A percentile compares a stretch with the other conserved stretches of the same genome.
These are phyloP conservation scores for Psilocybe cyanescens DNA, from an alignment of 768 basidiomycete species.

Conservation along the genomic window DNA sequence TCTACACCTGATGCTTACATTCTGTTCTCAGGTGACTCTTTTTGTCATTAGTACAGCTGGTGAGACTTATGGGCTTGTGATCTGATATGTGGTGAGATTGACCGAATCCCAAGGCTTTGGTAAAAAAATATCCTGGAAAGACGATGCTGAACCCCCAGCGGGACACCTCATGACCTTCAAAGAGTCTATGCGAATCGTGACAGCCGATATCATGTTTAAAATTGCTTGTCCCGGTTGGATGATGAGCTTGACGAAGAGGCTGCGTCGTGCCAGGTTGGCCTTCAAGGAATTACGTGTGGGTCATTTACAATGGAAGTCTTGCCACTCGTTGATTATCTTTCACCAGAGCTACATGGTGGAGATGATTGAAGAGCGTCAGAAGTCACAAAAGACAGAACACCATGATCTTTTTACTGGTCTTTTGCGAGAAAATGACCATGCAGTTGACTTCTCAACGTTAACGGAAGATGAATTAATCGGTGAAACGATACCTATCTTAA, in stretches of 20 bases:
- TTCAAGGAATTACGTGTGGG: constrained; percentile 48
- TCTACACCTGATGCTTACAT: too few relatives aligned
- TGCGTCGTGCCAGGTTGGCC: constrained; percentile 35
- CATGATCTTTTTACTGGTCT: constrained; percentile 58
- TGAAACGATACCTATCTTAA: constrained; percentile 6
- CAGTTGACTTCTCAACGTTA: constrained; percentile 35
- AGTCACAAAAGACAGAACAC: constrained; percentile 38
- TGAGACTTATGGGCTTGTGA: constrained; percentile 17
- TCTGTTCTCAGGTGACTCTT: constrained; percentile 47
- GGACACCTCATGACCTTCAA: constrained; percentile 54
- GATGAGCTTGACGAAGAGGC: constrained; percentile 35
- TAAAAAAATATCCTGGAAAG: constrained; percentile 50
- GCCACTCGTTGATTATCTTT: too few relatives aligned
- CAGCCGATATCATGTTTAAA: constrained; percentile 39
- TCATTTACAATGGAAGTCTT: background rate
- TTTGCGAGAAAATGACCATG: constrained; percentile 50
- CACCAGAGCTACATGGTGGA: constrained; percentile 46
- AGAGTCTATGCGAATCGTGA: constrained; percentile 48
- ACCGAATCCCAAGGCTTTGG: constrained; percentile 47
- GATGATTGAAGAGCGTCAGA: constrained; percentile 52
- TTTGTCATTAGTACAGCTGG: constrained; percentile 60
- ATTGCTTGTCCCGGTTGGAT: constrained; percentile 43
- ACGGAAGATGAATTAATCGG: constrained; percentile 48
- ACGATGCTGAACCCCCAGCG: constrained; percentile 37
- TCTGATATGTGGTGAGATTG: background rate